Conservation (phyloP, 768 basidiomycete genomes). For the Panellus pusillus region DNA sequence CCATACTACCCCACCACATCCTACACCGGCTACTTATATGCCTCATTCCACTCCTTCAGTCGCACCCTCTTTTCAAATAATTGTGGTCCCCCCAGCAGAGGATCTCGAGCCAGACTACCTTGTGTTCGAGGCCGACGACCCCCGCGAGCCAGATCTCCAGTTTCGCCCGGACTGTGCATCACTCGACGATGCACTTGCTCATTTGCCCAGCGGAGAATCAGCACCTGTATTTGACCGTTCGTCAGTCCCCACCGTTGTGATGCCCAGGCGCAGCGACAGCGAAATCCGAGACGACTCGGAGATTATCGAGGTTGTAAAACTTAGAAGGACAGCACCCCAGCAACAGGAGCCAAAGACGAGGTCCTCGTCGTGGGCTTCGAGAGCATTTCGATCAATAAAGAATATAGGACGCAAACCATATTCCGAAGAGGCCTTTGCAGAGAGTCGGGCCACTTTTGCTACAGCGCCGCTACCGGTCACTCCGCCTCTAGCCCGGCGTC, state of each 20-base stretch:
- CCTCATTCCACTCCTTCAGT: constrained; percentile 16
- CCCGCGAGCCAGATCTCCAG: constrained; percentile 22
- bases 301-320: constrained; percentile 61
- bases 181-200: constrained; percentile 31
- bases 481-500: constrained; percentile 36
- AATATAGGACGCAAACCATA: constrained; percentile 38
- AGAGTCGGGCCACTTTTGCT: constrained; percentile 27
- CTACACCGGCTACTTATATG: constrained; percentile 5
- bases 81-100: constrained; percentile 59
- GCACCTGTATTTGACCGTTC: constrained; percentile 25
- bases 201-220: constrained; percentile 19
- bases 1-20: too few relatives aligned
- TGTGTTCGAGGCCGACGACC: constrained; percentile 52
- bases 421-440: constrained; percentile 35
- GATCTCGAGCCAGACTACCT: constrained; percentile 55
- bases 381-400: constrained; percentile 47
- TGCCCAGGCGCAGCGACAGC: constrained; percentile 24
- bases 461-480: constrained; percentile 28
- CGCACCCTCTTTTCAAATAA: constrained; percentile 31
- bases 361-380: constrained; percentile 46
- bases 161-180: constrained; percentile 31
- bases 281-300: constrained; percentile 46
- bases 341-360: constrained; percentile 37
- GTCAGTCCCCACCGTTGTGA: constrained; percentile 22
- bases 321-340: constrained; percentile 40